Percentiles rank a stretch among this genome's conserved stretches.
Conservation (phyloP, 768 basidiomycete genomes). For the Hirschioporus abietinus region DNA sequence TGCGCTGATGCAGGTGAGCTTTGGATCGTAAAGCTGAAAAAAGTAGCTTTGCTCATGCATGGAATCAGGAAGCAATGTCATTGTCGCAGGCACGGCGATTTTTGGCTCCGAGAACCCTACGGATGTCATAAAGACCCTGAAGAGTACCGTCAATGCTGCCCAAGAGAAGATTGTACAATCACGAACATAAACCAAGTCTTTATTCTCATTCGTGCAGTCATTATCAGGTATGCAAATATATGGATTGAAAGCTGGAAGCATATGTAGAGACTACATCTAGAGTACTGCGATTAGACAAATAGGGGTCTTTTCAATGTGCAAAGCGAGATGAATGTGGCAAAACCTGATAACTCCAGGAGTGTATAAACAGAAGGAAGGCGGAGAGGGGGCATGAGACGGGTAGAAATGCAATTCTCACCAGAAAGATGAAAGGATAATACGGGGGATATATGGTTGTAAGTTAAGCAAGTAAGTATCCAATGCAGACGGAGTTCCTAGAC, state of each 20-base stretch:
- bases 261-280: conserved; percentile 1
- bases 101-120: conserved; percentile 79
- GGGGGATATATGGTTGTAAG: neutral
- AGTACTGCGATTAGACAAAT: conserved; percentile 1
- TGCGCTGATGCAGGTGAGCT: conserved; percentile 84
- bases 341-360: neutral
- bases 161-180: conserved; percentile 40
- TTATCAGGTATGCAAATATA: neutral
- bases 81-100: conserved; percentile 96
- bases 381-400: neutral
- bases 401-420: neutral
- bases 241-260: conserved; percentile 1
- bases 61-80: conserved; percentile 85
- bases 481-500: neutral
- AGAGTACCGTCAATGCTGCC: conserved; percentile 62
- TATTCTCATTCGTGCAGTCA: neutral
- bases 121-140: conserved; percentile 68
- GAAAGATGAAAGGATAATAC: neutral
- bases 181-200: conserved; percentile 7
- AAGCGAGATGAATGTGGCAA: neutral
- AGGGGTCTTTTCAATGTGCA: conserved; percentile 1
- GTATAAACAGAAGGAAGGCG: neutral
- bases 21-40: conserved; percentile 10
- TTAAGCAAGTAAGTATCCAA: neutral
- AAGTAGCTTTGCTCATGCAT: neutral